Evolutionary conservation across 1,284 basidiomycete genomes (phyloP).

Genomic region (Trichosporon faecale): DNA sequence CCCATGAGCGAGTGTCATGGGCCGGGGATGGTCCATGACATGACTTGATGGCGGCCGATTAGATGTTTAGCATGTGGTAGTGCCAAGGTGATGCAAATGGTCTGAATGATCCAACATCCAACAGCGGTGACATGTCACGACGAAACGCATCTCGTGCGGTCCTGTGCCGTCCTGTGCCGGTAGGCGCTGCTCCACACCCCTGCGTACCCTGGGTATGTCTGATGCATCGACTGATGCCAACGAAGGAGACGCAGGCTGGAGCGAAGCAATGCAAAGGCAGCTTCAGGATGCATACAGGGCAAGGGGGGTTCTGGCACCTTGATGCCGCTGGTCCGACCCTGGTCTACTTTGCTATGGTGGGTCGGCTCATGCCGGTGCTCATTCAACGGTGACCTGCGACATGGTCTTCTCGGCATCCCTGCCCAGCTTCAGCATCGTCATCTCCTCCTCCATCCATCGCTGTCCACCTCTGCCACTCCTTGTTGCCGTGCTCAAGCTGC

Average conservation of each 20-base stretch:
- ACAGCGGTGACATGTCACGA: background rate
- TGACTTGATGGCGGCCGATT: too few species aligned
- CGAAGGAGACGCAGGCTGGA: too few species aligned
- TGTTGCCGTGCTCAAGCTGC: background rate
- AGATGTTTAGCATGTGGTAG: too few species aligned
- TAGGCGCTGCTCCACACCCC: too few species aligned
- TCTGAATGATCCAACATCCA: too few species aligned
- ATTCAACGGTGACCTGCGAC: background rate
- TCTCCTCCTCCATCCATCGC: background rate
- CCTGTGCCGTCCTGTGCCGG: too few species aligned
- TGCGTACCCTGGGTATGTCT: too few species aligned
- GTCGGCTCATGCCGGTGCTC: background rate
- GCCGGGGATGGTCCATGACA: too few species aligned
- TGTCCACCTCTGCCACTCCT: background rate
- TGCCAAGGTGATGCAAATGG: background rate
- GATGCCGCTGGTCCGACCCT: background rate
- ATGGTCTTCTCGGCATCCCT: background rate
- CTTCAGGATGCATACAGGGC: background rate
- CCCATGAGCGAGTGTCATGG: background rate
- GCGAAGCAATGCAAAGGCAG: background rate
- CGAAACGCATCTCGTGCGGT: background rate
- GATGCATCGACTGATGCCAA: too few species aligned
- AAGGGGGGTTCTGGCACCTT: background rate
- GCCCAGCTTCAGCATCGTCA: background rate
- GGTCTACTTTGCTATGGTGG: background rate